These are phyloP conservation scores for Diaporthe citriasiana DNA, from an alignment of 2,329 filamentous ascomycete genomes.

Conservation along the genomic window DNA sequence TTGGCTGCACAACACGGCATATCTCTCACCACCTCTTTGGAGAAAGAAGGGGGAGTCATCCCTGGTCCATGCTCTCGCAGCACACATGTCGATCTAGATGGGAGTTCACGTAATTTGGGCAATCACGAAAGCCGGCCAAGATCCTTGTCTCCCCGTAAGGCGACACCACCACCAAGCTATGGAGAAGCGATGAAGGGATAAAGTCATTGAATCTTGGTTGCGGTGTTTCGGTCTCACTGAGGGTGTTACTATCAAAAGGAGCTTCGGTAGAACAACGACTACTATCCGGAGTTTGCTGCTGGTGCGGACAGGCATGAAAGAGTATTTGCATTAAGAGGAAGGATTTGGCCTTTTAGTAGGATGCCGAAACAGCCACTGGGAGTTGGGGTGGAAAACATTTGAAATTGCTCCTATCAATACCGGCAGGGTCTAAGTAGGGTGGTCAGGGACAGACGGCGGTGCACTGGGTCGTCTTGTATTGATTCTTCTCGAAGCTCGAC, in stretches of 20 bases:
- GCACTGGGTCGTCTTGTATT: constrained; percentile 1
- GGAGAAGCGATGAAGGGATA: constrained; percentile 17
- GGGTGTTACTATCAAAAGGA: constrained; percentile 20
- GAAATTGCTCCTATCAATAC: constrained; percentile 7
- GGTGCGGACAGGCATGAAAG: constrained; percentile 1
- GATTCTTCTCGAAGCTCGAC: constrained; percentile 1
- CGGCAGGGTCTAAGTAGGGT: not conserved
- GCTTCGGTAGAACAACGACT: not conserved
- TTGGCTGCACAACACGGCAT: constrained; percentile 11
- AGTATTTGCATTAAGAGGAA: constrained; percentile 15
- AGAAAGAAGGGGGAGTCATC: constrained; percentile 9
- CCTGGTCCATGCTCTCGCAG: not conserved
- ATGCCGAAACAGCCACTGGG: constrained; percentile 7
- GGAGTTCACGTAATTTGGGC: not conserved
- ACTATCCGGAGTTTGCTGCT: constrained; percentile 4
- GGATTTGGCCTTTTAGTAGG: not conserved
- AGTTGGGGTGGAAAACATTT: constrained; percentile 5
- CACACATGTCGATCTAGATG: constrained; percentile 3
- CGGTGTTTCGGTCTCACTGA: not conserved
- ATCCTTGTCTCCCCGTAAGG: constrained; percentile 12
- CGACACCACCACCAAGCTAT: constrained; percentile 16
- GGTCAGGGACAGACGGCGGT: constrained; percentile 5
- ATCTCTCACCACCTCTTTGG: constrained; percentile 17
- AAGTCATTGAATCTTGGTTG: constrained; percentile 12
- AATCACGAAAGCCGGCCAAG: constrained; percentile 7